Evolutionary conservation across 495 filamentous ascomycete species (phyloP).

Genomic region (Neurospora terricola): DNA sequence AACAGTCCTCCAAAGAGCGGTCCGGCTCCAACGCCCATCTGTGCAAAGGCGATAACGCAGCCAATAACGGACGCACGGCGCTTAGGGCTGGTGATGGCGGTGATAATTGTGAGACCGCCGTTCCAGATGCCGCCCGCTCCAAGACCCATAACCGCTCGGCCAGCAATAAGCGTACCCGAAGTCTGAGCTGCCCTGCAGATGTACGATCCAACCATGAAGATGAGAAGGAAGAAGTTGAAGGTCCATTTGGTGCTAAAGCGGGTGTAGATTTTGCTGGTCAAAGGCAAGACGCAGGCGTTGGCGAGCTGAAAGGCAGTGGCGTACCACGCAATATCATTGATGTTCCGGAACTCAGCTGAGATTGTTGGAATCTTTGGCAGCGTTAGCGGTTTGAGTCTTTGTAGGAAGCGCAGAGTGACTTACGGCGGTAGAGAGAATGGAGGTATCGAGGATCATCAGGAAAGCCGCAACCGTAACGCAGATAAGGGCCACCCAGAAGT

Average conservation of each 20-base stretch:
- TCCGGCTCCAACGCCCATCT: slow-evolving; percentile 58
- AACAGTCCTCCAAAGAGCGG: slow-evolving; percentile 50
- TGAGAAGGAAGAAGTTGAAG: slow-evolving; percentile 27
- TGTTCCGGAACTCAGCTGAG: slow-evolving; percentile 35
- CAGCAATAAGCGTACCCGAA: slow-evolving; percentile 40
- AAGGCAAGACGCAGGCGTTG: slow-evolving; percentile 37
- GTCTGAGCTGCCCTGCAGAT: slow-evolving; percentile 40
- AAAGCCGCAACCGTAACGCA: slow-evolving; percentile 31
- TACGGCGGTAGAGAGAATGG: slow-evolving; percentile 40
- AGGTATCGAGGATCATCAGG: slow-evolving; percentile 40
- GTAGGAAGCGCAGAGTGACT: neutral
- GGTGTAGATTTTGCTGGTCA: slow-evolving; percentile 43
- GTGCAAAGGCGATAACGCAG: slow-evolving; percentile 41
- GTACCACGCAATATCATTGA: slow-evolving; percentile 44
- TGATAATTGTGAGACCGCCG: slow-evolving; percentile 28
- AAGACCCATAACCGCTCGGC: slow-evolving; percentile 45
- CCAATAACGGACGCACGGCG: slow-evolving; percentile 29
- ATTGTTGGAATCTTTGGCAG: slow-evolving; percentile 31
- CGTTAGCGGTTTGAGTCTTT: neutral
- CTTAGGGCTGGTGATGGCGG: slow-evolving; percentile 23
- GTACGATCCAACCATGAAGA: slow-evolving; percentile 40
- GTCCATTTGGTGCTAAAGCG: slow-evolving; percentile 34
- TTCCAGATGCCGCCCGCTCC: slow-evolving; percentile 33
- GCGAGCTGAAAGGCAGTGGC: slow-evolving; percentile 42
- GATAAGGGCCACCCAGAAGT: slow-evolving; percentile 3